Evolutionary conservation across 768 basidiomycete genomes (phyloP).

Genomic region (Cubamyces lactineus): DNA sequence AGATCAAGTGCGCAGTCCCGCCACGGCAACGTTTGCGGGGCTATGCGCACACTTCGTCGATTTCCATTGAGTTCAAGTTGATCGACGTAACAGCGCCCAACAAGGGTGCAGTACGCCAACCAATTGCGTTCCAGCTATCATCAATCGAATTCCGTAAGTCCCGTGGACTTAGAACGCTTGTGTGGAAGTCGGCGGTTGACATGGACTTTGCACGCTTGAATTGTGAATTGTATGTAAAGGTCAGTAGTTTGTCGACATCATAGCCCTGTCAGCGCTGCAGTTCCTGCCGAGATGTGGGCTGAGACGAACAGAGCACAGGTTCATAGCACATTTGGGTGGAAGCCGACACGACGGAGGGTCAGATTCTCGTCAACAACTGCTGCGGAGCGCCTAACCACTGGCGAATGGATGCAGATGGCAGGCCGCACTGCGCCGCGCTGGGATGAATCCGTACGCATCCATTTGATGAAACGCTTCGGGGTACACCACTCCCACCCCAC

Average conservation of each 20-base stretch:
- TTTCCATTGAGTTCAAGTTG: neutral
- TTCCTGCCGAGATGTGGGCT: neutral
- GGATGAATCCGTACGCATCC: constrained; percentile 3
- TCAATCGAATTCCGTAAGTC: neutral
- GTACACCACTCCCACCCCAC: constrained; percentile 4
- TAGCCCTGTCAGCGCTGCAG: neutral
- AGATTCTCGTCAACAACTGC: constrained; percentile 9
- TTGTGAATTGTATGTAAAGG: neutral
- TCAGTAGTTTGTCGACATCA: neutral
- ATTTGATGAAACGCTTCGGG: constrained; percentile 15
- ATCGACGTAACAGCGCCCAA: constrained; percentile 12
- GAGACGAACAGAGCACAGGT: neutral
- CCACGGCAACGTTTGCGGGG: constrained; percentile 2
- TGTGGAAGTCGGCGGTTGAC: neutral
- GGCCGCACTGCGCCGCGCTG: neutral
- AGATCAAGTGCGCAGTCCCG: neutral
- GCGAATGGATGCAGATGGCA: neutral
- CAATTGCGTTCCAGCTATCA: neutral
- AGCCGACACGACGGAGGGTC: neutral
- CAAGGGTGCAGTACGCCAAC: neutral
- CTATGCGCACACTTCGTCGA: neutral
- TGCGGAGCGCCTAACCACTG: constrained; percentile 9
- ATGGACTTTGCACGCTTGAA: too few species aligned
- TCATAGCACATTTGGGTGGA: neutral
- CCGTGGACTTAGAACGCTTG: neutral